Percentiles rank a stretch among this genome's conserved stretches.
Conservation (phyloP, 208 protist species). For the Crithidia bombi region DNA sequence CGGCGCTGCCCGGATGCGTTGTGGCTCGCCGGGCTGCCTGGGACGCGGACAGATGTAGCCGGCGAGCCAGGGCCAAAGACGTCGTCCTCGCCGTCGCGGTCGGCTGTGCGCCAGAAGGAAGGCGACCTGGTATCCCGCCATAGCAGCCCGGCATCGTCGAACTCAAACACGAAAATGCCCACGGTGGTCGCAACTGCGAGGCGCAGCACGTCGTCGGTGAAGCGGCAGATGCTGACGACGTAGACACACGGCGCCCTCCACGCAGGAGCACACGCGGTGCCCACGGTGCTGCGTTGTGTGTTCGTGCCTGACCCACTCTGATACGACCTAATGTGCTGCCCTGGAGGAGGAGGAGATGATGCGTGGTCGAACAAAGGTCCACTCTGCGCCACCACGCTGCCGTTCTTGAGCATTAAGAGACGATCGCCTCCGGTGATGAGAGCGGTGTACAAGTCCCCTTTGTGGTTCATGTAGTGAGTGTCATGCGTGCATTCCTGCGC, state of each 20-base stretch:
- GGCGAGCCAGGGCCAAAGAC: background rate
- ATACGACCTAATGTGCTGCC: background rate
- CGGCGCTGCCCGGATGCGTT: constrained; percentile 3
- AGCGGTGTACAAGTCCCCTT: constrained; percentile 65
- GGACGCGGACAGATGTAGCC: background rate
- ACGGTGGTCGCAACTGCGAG: constrained; percentile 51
- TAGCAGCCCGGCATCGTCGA: constrained; percentile 47
- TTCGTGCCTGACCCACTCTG: background rate
- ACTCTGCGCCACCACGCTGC: constrained; percentile 45
- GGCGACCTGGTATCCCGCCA: constrained; percentile 31
- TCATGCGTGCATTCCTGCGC: constrained; percentile 69
- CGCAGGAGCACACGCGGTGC: background rate
- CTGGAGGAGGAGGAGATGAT: background rate
- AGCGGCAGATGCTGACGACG: constrained; percentile 50
- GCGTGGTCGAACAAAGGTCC: constrained; percentile 26
- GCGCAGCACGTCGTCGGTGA: constrained; percentile 45
- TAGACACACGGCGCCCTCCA: constrained; percentile 20
- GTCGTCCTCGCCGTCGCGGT: constrained; percentile 6
- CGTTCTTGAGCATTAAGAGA: constrained; percentile 67
- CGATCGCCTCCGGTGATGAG: constrained; percentile 62
- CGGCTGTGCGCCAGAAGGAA: constrained; percentile 22
- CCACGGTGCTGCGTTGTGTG: background rate
- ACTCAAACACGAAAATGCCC: constrained; percentile 50
- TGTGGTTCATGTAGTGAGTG: constrained; percentile 51
- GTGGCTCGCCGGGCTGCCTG: background rate